Percentiles rank a stretch among this genome's conserved stretches.
Evolutionary conservation across 225 moss, liverwort and hornwort species (phyloP).

Genomic region (Pleurozium schreberi): DNA sequence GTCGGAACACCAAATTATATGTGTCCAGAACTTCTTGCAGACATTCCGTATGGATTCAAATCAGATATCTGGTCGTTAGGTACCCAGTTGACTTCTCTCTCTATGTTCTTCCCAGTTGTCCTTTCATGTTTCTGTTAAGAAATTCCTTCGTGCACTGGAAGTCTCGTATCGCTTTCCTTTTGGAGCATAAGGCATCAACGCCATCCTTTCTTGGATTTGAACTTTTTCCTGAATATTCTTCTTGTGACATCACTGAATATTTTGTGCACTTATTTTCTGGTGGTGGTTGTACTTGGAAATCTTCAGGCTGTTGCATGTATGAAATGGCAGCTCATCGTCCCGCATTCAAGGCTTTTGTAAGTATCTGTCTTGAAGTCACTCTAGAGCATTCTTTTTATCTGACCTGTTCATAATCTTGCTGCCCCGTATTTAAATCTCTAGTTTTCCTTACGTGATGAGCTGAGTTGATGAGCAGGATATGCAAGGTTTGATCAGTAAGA

Average conservation of each 20-base stretch:
- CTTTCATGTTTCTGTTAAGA: neutral
- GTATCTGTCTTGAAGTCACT: neutral
- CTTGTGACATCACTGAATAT: neutral
- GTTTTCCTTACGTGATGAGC: neutral
- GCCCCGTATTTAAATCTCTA: neutral
- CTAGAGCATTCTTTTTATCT: neutral
- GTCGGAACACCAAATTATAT: slow-evolving; percentile 98
- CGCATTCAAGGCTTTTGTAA: slow-evolving; percentile 97
- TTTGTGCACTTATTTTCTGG: neutral
- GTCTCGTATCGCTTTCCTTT: neutral
- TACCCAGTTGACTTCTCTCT: neutral
- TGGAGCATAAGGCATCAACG: neutral
- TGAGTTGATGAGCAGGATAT: slow-evolving; percentile 59
- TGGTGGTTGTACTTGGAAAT: neutral
- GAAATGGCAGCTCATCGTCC: slow-evolving; percentile 99
- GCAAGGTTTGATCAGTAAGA: slow-evolving; percentile 99
- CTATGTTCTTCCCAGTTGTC: neutral
- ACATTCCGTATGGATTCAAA: slow-evolving; percentile 98
- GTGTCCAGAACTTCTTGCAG: slow-evolving; percentile 98
- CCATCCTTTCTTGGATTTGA: neutral
- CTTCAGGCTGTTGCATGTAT: slow-evolving; percentile 95
- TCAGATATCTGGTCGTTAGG: slow-evolving; percentile 99
- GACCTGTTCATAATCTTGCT: neutral
- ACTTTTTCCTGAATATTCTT: neutral
- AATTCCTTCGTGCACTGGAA: neutral